Evolutionary conservation across 2,329 filamentous ascomycete species (phyloP), one percentile per base, ranked within the genome.

Genomic region (Xylariaceae sp.): DNA sequence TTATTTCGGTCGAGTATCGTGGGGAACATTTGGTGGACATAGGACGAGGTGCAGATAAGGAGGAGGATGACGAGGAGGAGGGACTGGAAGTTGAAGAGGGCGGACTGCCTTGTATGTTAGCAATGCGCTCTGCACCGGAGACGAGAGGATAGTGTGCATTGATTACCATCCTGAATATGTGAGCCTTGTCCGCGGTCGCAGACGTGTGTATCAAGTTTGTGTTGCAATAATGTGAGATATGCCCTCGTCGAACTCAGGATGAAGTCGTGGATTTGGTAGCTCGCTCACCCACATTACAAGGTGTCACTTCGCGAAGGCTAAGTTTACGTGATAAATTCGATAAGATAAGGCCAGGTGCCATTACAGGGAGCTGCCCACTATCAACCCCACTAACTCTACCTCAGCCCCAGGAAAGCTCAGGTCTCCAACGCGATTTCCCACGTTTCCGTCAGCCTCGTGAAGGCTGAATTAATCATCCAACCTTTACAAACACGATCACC

Each of bases 51-150:
- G 78, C 93, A 98, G 62, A 97, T 94, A 55, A 94, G 81, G 54
- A 98, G 85, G 38, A 98, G 82, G 58, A 98, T 82, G 53, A 96
- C 91, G 57, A 97, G 81, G 56, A 98, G 80, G 55, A 97, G 85
- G 44, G 89, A 95, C 68, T 96, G 89, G 74, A 98, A 97, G 72
- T 97, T 97, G 83, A 98, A 96, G 60, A 98, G 85, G 41, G 93
- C 93, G 45, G 93, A 87, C 93, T 96, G 28, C 32, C n/a, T 16
- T 28, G 13, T 36, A 16, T n/a, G n/a, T 37, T 37, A 24, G 19
- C 37, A 19, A 17, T 17, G 13, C 30, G 30, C n/a, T 9, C 26
- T 29, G 26, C 26, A n/a, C n/a, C n/a, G n/a, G n/a, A n/a, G n/a
- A n/a, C n/a, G n/a, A n/a, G n/a, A n/a, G n/a, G n/a, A n/a, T n/a